Evolutionary conservation across 768 basidiomycete genomes (phyloP).

Genomic region (Hortiboletus flavorubellus): DNA sequence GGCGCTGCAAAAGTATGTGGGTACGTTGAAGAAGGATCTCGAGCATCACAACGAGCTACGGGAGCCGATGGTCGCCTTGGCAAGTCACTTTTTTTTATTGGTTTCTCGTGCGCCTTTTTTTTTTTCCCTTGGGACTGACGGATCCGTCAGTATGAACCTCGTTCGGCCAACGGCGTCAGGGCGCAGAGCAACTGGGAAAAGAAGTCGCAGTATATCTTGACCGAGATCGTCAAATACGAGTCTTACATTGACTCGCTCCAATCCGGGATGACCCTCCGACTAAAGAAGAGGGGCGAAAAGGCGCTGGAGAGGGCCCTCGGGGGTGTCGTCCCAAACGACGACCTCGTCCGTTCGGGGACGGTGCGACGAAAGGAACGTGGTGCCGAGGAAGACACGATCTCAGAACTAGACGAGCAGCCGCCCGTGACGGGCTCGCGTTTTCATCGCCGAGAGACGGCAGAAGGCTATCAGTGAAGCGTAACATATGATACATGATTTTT

Average conservation of each 20-base stretch:
- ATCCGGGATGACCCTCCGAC: constrained; percentile 74
- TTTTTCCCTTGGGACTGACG: no score
- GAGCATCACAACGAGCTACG: constrained; percentile 81
- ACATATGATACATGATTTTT: constrained; percentile 19
- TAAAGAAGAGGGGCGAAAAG: constrained; percentile 91
- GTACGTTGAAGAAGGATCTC: constrained; percentile 71
- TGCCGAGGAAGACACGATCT: constrained; percentile 44
- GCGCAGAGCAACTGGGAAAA: constrained; percentile 90
- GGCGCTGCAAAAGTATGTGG: constrained; percentile 78
- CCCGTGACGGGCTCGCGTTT: constrained; percentile 25
- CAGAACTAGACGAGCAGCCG: constrained; percentile 44
- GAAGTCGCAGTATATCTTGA: constrained; percentile 83
- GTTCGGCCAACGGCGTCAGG: constrained; percentile 69
- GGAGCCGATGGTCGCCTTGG: constrained; percentile 77
- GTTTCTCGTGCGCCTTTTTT: background rate
- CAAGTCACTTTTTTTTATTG: constrained; percentile 26
- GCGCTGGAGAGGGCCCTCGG: constrained; percentile 59
- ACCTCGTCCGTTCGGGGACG: constrained; percentile 27
- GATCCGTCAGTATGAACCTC: constrained; percentile 58
- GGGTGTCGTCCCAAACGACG: constrained; percentile 30
- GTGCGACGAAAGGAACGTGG: constrained; percentile 40
- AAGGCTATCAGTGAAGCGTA: constrained; percentile 28
- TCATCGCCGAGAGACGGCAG: constrained; percentile 46
- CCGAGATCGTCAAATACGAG: constrained; percentile 94
- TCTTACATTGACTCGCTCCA: constrained; percentile 91